Evolutionary conservation across 148 eudicot species (phyloP), one percentile per base, ranked within the genome.

Genomic region (Oxyria digyna): DNA sequence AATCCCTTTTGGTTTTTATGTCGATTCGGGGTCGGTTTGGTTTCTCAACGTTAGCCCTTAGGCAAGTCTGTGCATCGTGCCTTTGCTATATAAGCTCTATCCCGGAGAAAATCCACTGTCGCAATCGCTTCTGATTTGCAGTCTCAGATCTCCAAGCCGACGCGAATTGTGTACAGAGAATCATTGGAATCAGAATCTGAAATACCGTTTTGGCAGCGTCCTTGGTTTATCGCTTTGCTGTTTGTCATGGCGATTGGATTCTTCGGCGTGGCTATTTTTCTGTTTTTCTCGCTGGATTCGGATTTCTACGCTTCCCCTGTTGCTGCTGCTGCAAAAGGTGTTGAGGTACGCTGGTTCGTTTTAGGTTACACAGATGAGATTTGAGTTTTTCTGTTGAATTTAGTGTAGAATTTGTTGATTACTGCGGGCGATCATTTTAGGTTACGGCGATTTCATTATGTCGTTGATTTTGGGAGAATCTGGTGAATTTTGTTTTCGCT

Each of bases 251-350:
- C 69, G 69, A 37, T 66, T 38, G 69, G 69, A 35, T 66, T 66
- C 46, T 66, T 66, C 45, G 69, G 43, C 24, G 1, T 66, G 27
- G 69, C 69, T 14, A 8, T 66, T 14, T 2, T 66, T 23, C 69
- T 66, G 27, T n/a, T 66, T 41, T 13, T 66, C 27, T 66, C 69
- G 26, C 69, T 66, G 6, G 69, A 66, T 66, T 66, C 69, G 6
- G 85, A 79, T 45, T 77, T 55, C 66, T 59, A 72, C 7, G 69
- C 80, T 6, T 32, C 75, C 42, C 79, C 85, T 0, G 89, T 75
- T 20, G 72, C 67, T 42, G 89, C 87, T 49, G 85, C 87, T 26
- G 74, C 84, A 6, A 84, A 86, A 71, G 90, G 90, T 71, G 90
- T 86, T 3, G 84, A 86, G 90, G 90, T 78, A 79, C 38, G 37